These are phyloP conservation scores for Neofusicoccum laricinum DNA, from an alignment of 2,329 filamentous ascomycete species.

Conservation along the genomic window DNA sequence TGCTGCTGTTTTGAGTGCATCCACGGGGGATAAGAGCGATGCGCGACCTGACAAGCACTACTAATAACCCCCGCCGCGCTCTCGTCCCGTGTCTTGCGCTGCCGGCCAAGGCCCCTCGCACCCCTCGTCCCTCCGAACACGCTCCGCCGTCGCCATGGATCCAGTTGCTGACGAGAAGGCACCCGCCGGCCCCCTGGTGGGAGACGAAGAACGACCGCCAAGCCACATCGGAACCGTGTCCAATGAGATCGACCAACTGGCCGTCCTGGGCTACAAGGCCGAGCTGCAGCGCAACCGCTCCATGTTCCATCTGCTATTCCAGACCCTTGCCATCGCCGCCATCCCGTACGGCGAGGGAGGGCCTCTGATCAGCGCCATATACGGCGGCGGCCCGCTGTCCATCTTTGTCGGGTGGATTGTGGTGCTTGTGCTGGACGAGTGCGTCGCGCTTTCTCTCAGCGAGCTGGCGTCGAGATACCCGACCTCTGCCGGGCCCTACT, in stretches of 20 bases:
- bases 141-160: neutral
- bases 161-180: neutral
- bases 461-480: conserved; percentile 37
- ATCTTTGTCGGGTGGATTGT: conserved; percentile 35
- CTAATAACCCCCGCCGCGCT: neutral
- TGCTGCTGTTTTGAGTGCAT: neutral
- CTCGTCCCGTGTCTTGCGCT: neutral
- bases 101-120: neutral
- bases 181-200: neutral
- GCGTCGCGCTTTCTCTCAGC: conserved; percentile 25
- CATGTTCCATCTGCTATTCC: conserved; percentile 59
- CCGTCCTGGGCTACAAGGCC: conserved; percentile 56
- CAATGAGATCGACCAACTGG: conserved; percentile 33
- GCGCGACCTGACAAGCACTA: neutral
- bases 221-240: neutral
- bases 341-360: conserved; percentile 54
- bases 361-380: conserved; percentile 41
- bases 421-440: conserved; percentile 20
- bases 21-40: neutral
- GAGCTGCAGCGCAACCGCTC: conserved; percentile 59
- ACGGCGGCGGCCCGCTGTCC: conserved; percentile 43
- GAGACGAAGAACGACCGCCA: neutral
- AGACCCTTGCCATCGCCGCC: conserved; percentile 59
- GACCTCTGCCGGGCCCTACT: conserved; percentile 39
- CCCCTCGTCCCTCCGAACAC: neutral